Evolutionary conservation across 202 grass and related monocot genomes (phyloP).

Genomic region (Elaeis oleifera): DNA sequence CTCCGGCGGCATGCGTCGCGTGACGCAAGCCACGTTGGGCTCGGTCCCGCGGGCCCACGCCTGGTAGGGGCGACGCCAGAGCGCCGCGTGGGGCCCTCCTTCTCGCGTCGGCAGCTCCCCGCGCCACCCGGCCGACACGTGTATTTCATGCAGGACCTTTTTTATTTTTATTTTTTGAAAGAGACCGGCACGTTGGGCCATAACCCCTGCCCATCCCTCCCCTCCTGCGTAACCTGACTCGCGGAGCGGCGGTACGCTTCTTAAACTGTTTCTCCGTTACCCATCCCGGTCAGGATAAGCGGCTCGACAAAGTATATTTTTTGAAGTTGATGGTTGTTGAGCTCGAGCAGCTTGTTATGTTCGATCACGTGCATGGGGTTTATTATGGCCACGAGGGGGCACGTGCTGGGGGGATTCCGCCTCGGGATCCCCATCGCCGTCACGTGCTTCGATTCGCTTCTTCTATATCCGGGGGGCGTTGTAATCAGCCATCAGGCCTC

Average conservation of each 20-base stretch:
- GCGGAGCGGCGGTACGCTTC: no score
- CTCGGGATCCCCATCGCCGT: constrained; percentile 4
- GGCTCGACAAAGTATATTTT: no score
- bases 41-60: constrained; percentile 21
- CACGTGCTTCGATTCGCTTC: constrained; percentile 5
- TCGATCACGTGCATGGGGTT: constrained; percentile 11
- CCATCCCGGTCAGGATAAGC: no score
- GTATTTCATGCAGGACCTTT: background rate
- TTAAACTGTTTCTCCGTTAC: no score
- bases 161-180: no score
- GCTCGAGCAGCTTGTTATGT: background rate
- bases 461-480: background rate
- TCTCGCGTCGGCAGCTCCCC: constrained; percentile 34
- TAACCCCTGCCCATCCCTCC: no score
- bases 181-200: no score
- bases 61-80: no score
- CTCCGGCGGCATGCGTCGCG: background rate
- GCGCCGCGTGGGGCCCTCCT: no score
- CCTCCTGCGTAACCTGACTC: no score
- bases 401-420: background rate
- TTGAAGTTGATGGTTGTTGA: no score
- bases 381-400: constrained; percentile 15
- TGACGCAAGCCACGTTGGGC: constrained; percentile 41
- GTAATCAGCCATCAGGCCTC: background rate
- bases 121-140: constrained; percentile 29